phyloP scores from a whole-genome alignment of 2,329 filamentous ascomycete genomes.

The Fusarium multiceps region DNA sequence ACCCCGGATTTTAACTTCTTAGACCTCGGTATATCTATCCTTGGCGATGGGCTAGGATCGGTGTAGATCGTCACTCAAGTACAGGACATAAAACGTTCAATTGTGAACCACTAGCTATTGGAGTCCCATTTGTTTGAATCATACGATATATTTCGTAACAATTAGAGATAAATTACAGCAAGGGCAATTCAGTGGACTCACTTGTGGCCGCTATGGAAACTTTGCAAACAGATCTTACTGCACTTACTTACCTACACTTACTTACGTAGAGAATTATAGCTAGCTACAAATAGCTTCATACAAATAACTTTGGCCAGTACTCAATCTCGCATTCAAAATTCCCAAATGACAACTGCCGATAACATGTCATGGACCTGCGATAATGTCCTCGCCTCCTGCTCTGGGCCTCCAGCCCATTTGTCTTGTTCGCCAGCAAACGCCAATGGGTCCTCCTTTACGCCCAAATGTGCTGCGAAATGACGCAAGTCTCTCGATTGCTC shows the following conservation, averaged over 20 bases:
- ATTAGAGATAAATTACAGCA: neutral
- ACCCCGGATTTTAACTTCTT: constrained; percentile 29
- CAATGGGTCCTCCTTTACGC: neutral
- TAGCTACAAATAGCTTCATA: neutral
- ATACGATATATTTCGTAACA: neutral
- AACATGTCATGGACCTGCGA: neutral
- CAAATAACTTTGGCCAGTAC: neutral
- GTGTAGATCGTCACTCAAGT: neutral
- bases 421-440: neutral
- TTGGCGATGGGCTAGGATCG: constrained; percentile 6
- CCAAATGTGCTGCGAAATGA: neutral
- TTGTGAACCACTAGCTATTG: neutral
- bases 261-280: neutral
- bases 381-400: neutral
- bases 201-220: no score
- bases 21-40: constrained; percentile 2
- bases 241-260: no score
- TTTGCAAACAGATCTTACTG: no score
- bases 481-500: fast-evolving
- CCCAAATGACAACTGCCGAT: no score
- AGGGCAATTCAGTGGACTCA: no score
- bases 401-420: neutral
- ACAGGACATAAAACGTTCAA: neutral
- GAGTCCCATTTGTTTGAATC: fast-evolving
- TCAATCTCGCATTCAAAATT: neutral